Conservation (phyloP, 345 rosid species). For the Euphorbia peplus region DNA sequence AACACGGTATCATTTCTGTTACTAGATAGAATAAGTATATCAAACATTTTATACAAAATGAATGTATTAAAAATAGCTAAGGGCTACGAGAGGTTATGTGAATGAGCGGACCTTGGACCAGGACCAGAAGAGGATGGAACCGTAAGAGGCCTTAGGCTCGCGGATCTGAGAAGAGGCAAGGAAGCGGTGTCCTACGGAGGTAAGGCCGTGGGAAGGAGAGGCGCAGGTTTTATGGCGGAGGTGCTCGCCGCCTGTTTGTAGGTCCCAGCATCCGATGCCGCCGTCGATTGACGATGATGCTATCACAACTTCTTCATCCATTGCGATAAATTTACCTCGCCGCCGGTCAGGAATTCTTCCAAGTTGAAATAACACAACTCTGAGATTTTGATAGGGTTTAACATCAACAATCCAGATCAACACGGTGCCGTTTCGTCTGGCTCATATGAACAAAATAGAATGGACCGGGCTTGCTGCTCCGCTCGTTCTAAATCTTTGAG, state of each 20-base stretch:
- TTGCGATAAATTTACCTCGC: neutral
- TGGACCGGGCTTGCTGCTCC: too few species aligned
- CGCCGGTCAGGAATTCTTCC: neutral
- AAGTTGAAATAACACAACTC: too few species aligned
- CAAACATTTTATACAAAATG: too few species aligned
- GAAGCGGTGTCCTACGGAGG: constrained; percentile 55
- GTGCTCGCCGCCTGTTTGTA: constrained; percentile 52
- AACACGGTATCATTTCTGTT: too few species aligned
- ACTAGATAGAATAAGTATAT: too few species aligned
- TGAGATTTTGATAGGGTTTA: constrained; percentile 16
- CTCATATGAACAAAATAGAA: too few species aligned
- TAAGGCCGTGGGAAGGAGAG: constrained; percentile 65
- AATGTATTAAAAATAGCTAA: too few species aligned
- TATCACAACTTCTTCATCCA: constrained; percentile 38
- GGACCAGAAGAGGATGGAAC: constrained; percentile 70
- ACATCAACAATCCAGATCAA: too few species aligned
- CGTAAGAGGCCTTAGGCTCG: constrained; percentile 51
- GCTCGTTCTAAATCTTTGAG: too few species aligned
- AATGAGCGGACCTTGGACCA: constrained; percentile 49
- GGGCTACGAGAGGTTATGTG: constrained; percentile 1
- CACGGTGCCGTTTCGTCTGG: too few species aligned
- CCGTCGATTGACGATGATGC: constrained; percentile 70
- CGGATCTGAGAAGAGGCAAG: constrained; percentile 76
- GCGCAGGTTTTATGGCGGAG: constrained; percentile 69
- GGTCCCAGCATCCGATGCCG: constrained; percentile 82